These are phyloP conservation scores for Amanita rimosa DNA, from an alignment of 768 basidiomycete genomes.

Conservation along the genomic window DNA sequence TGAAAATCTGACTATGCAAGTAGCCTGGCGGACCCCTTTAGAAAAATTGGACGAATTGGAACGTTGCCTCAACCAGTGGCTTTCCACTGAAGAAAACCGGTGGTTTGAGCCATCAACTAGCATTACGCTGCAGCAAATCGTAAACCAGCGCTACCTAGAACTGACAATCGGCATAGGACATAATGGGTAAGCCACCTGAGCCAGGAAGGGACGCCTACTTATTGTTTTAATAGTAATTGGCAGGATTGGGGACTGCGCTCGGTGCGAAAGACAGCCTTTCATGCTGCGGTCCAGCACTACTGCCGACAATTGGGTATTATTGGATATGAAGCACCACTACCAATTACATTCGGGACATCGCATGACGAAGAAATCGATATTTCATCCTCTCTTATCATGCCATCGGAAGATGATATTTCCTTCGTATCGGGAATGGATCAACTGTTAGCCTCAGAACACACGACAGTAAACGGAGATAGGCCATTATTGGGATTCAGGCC, in stretches of 20 bases:
- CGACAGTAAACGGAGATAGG: constrained; percentile 13
- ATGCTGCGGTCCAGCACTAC: constrained; percentile 67
- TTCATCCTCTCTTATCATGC: constrained; percentile 3
- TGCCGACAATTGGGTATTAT: constrained; percentile 59
- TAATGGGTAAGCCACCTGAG: constrained; percentile 27
- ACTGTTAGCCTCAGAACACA: constrained; percentile 6
- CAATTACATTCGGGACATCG: constrained; percentile 37
- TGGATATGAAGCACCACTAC: constrained; percentile 48
- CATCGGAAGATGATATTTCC: constrained; percentile 8
- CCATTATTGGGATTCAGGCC: constrained; percentile 37
- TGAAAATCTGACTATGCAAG: constrained; percentile 56
- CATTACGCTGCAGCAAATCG: constrained; percentile 51
- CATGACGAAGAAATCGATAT: constrained; percentile 15
- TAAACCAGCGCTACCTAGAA: constrained; percentile 55
- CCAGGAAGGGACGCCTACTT: background rate
- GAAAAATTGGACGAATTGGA: constrained; percentile 64
- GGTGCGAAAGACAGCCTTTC: constrained; percentile 64
- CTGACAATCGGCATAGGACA: constrained; percentile 56
- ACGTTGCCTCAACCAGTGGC: constrained; percentile 59
- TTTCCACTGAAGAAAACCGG: constrained; percentile 67
- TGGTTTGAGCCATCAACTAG: constrained; percentile 67
- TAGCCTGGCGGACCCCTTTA: constrained; percentile 67
- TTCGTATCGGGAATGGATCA: constrained; percentile 2
- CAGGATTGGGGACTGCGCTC: constrained; percentile 49
- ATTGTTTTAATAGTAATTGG: constrained; percentile 16